phyloP scores from a whole-genome alignment of 345 rosid genomes.

The Lepidium sativum region DNA sequence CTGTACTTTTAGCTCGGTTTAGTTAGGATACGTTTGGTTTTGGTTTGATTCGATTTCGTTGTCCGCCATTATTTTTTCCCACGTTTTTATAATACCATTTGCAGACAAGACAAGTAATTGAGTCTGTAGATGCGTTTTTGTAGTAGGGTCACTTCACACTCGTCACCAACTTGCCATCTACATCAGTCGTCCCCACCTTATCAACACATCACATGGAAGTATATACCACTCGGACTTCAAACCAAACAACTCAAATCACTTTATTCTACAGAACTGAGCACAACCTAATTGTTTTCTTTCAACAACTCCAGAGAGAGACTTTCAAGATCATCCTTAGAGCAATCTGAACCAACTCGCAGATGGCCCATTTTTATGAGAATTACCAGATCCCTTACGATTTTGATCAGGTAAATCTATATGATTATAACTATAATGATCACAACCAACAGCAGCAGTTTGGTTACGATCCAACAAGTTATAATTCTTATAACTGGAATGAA shows the following conservation, averaged over 20 bases:
- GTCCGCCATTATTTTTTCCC: slow-evolving; percentile 10
- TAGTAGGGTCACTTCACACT: slow-evolving; percentile 25
- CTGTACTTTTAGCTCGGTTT: too few relatives aligned
- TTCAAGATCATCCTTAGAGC: slow-evolving; percentile 2
- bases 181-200: slow-evolving; percentile 19
- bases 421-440: slow-evolving; percentile 5
- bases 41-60: background rate
- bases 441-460: background rate
- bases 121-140: background rate
- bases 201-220: slow-evolving; percentile 23
- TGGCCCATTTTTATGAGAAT: slow-evolving; percentile 16
- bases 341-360: background rate
- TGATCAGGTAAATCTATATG: slow-evolving; percentile 15
- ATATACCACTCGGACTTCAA: slow-evolving; percentile 8
- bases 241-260: slow-evolving; percentile 17
- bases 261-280: background rate
- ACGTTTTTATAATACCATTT: slow-evolving; percentile 8
- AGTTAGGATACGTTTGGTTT: background rate
- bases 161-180: slow-evolving; percentile 18
- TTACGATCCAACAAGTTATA: slow-evolving; percentile 11
- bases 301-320: background rate
- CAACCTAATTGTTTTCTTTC: background rate
- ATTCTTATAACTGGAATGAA: slow-evolving; percentile 17
- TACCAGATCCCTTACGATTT: slow-evolving; percentile 17
- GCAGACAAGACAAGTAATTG: slow-evolving; percentile 10